phyloP scores from a whole-genome alignment of 768 basidiomycete genomes.

The Steccherinum ochraceum region DNA sequence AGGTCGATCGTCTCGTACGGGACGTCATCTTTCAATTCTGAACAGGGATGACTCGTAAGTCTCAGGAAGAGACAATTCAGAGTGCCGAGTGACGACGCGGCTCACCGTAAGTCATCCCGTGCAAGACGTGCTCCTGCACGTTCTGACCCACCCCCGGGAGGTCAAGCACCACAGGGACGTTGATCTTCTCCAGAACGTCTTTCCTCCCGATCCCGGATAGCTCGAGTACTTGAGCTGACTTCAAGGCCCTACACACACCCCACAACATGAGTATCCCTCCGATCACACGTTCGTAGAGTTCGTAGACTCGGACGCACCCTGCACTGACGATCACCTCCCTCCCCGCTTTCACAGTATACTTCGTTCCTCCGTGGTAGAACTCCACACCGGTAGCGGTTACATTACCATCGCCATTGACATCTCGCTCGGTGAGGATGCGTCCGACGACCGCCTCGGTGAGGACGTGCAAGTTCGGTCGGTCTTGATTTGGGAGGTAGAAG shows the following conservation, averaged over 20 bases:
- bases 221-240: background rate
- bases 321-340: background rate
- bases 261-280: no score
- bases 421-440: background rate
- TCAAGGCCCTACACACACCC: background rate
- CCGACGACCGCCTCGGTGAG: background rate
- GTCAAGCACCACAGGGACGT: slow-evolving; percentile 17
- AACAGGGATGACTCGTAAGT: no score
- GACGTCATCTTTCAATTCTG: slow-evolving; percentile 12
- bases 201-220: slow-evolving; percentile 1
- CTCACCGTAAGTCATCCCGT: slow-evolving; percentile 22
- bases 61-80: no score
- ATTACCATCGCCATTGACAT: background rate
- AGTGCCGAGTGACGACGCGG: no score
- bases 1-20: slow-evolving; percentile 9
- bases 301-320: background rate
- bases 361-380: background rate
- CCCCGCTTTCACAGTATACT: background rate
- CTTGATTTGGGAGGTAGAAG: background rate
- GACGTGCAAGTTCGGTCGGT: background rate
- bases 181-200: background rate
- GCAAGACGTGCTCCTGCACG: slow-evolving; percentile 43
- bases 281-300: no score
- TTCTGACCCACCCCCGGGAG: slow-evolving; percentile 47
- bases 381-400: background rate